Evolutionary conservation across 2,329 filamentous ascomycete genomes (phyloP), one percentile per base, ranked within the genome.

Genomic region (Pseudogymnoascus sp.): DNA sequence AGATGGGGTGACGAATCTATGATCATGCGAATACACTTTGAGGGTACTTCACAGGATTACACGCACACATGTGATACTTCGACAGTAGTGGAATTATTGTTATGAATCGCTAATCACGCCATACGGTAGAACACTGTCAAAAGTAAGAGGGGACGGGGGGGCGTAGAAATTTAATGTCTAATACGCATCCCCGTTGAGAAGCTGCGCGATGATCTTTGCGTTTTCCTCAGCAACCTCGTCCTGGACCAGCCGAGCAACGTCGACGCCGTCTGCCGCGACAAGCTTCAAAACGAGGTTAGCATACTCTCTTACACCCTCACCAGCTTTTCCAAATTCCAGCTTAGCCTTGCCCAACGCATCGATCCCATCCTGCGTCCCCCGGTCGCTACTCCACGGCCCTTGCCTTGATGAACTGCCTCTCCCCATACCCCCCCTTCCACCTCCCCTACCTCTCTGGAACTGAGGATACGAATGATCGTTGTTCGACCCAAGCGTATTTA

Each of bases 241-340:
- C 66, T 79, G 75, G 44, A 82, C 70, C 5, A 77, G 47, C 6
- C 73, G 73, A 6, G 74, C 73, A 6, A 75, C 71, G 26, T 78
- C 74, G 3, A 62, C 59, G 1, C 62, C 66, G 13, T 70, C 70
- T 8, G 68, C 65, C 7, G 74, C 74, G 21, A 85, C 74, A 35
- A 85, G 72, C 63, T 80, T 76, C 59, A 81, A 69, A 16, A 87
- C 78, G 21, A 87, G 74, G 65, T 83, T 82, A 56, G 80, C 81
- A 69, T 85, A 88, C 72, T 87, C 85, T 61, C 81, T 76, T 31
- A 88, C 76, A 4, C 78, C 85, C 67, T 86, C 83, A 31, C 83
- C 83, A 64, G 81, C 81, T 67, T 81, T 79, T n/a, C 80, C 78
- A 1, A 79, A 77, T 31, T 78, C 77, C 33, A 76, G 75, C 64